A percentile compares a stretch with the other conserved stretches of the same genome.
These are phyloP conservation scores for Diversispora epigaea DNA, from an alignment of 192 early-diverging fungal species.

Conservation along the genomic window DNA sequence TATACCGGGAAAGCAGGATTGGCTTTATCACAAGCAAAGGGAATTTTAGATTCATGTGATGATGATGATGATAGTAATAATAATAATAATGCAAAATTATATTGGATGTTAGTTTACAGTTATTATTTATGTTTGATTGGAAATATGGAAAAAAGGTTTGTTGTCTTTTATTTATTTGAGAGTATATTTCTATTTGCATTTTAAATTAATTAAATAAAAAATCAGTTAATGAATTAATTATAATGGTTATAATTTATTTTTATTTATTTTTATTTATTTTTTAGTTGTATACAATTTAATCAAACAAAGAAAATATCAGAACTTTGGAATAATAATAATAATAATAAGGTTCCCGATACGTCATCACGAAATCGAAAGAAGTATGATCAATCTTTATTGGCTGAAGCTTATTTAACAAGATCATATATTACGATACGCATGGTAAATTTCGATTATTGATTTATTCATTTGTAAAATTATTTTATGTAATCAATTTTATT, in stretches of 20 bases:
- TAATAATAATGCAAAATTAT: conserved; percentile 34
- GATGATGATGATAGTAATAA: conserved; percentile 27
- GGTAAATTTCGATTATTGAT: neutral
- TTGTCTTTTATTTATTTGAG: too few relatives aligned
- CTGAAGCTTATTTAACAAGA: conserved; percentile 43
- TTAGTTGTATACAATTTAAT: conserved; percentile 9
- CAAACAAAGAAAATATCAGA: neutral
- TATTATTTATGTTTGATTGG: conserved; percentile 61
- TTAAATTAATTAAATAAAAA: too few relatives aligned
- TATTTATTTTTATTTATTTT: neutral
- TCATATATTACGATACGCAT: conserved; percentile 36
- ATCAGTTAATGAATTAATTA: neutral
- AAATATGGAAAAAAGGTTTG: conserved; percentile 50
- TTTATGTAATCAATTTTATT: too few relatives aligned
- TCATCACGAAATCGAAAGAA: conserved; percentile 24
- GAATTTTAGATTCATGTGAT: conserved; percentile 29
- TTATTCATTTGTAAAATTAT: too few relatives aligned
- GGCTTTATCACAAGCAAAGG: conserved; percentile 53
- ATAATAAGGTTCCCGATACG: neutral
- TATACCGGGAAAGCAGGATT: conserved; percentile 72
- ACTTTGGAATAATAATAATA: neutral
- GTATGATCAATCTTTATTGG: conserved; percentile 35
- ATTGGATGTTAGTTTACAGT: conserved; percentile 56
- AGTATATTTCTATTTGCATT: too few relatives aligned
- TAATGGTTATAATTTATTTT: neutral